Conservation (phyloP, 2,329 filamentous ascomycete genomes). For the Claviceps monticola region DNA sequence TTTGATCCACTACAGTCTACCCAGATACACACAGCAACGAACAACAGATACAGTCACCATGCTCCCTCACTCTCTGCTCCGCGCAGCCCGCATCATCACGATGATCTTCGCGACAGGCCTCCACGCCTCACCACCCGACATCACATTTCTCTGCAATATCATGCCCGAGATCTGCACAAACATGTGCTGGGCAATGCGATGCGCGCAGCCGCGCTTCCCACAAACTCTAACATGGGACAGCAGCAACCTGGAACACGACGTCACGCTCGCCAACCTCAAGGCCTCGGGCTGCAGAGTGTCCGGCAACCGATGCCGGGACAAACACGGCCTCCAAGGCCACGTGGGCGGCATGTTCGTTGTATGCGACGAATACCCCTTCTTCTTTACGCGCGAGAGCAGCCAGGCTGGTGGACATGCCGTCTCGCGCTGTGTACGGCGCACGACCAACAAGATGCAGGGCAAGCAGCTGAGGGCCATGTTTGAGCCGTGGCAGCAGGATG, state of each 20-base stretch:
- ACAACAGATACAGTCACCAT: no score
- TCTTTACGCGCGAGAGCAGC: background rate
- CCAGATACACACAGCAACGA: no score
- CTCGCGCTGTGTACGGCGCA: slow-evolving; percentile 1
- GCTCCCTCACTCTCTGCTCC: no score
- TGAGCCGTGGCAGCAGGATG: background rate
- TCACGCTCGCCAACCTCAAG: background rate
- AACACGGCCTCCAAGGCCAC: background rate
- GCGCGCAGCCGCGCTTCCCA: slow-evolving; percentile 8
- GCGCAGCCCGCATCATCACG: no score
- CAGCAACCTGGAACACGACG: background rate
- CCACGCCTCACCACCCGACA: slow-evolving; percentile 7
- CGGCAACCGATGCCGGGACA: background rate
- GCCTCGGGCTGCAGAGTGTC: background rate
- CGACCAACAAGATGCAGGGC: background rate
- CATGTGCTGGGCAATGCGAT: slow-evolving; percentile 14
- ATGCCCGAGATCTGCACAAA: slow-evolving; percentile 12
- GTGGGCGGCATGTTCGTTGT: background rate
- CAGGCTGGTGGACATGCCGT: background rate
- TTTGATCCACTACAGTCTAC: no score
- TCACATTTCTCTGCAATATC: slow-evolving; percentile 10
- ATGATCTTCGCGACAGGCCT: no score
- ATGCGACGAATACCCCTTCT: slow-evolving; percentile 3
- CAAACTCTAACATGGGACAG: slow-evolving; percentile 7
- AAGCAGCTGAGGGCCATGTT: background rate